A percentile compares a stretch with the other conserved stretches of the same genome.
phyloP scores from a whole-genome alignment of 1,139 yeast genomes.

The Geotrichum citri-aurantii region DNA sequence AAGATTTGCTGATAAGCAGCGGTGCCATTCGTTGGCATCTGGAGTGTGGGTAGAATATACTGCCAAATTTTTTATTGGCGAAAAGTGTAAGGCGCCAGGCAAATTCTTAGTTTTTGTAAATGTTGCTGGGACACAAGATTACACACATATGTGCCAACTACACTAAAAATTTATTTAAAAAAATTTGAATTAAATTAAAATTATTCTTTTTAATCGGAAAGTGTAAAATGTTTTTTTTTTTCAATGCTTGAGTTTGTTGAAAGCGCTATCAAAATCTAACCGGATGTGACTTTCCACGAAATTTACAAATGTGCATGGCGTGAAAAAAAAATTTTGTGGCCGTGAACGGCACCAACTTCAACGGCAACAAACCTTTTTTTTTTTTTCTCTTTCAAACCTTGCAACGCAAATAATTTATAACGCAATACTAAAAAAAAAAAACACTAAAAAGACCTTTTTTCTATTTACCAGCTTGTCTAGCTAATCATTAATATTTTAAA shows the following conservation, averaged over 20 bases:
- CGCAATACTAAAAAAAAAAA: neutral
- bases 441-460: neutral
- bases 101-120: too few species aligned
- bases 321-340: neutral
- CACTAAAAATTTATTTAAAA: too few species aligned
- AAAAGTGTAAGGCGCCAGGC: neutral
- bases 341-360: neutral
- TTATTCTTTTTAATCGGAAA: too few species aligned
- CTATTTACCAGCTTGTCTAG: too few species aligned
- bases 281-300: neutral
- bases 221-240: neutral
- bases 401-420: neutral
- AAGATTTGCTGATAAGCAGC: neutral
- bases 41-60: neutral
- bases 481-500: too few species aligned
- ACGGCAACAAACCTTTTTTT: neutral
- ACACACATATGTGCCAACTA: too few species aligned
- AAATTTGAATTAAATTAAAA: neutral
- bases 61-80: neutral
- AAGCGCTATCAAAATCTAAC: neutral
- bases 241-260: neutral
- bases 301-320: neutral
- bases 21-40: neutral
- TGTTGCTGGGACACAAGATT: too few species aligned
- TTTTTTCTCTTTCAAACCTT: neutral